These are phyloP conservation scores for Periglandula ipomoeae DNA, from an alignment of 2,329 filamentous ascomycete species.

Conservation along the genomic window DNA sequence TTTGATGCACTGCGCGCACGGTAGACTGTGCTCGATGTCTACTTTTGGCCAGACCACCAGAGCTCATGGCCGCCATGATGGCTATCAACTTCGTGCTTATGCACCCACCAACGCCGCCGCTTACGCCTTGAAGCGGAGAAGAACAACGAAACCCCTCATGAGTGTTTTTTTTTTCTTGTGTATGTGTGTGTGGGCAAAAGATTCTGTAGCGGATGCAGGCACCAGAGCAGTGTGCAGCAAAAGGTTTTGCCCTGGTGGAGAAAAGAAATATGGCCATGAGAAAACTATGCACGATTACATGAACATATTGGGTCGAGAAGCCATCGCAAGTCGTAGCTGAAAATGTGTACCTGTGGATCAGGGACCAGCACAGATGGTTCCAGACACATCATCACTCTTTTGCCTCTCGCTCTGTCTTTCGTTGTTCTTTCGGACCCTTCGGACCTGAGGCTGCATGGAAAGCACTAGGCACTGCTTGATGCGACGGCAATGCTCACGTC, in stretches of 20 bases:
- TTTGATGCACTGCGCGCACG: not conserved
- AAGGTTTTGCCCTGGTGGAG: not conserved
- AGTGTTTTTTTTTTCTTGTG: not conserved
- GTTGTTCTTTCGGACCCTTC: not conserved
- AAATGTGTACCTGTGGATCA: not conserved
- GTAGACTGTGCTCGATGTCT: not conserved
- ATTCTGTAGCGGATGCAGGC: slow-evolving; percentile 2
- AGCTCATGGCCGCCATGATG: not conserved
- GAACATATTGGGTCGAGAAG: not conserved
- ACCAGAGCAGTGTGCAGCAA: not conserved
- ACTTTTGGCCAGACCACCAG: not conserved
- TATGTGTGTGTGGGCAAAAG: not conserved
- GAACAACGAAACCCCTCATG: not conserved
- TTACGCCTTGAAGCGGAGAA: not conserved
- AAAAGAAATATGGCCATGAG: not conserved
- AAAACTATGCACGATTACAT: not conserved
- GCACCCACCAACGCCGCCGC: not conserved
- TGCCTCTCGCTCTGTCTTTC: no score
- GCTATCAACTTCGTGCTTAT: not conserved
- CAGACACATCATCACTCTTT: not conserved
- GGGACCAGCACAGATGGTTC: not conserved
- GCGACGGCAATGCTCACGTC: not conserved
- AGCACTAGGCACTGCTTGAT: not conserved
- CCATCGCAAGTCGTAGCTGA: not conserved
- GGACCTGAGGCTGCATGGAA: not conserved